These are phyloP conservation scores for Dioscorea zingiberensis DNA, from an alignment of 106 monocot species.

Conservation along the genomic window DNA sequence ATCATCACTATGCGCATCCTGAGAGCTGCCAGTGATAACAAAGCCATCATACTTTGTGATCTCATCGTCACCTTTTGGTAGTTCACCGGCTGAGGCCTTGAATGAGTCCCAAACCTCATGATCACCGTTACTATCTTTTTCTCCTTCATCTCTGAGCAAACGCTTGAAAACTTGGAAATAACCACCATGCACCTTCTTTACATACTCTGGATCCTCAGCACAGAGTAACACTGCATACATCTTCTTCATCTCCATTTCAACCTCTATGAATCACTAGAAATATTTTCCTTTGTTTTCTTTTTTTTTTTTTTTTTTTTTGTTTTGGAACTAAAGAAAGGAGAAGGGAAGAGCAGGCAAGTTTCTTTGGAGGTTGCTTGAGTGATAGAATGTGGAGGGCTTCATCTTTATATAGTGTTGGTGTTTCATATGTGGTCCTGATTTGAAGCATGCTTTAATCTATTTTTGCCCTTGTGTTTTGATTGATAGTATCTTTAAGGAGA, in stretches of 20 bases:
- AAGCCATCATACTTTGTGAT: conserved; percentile 55
- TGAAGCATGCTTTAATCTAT: too few relatives aligned
- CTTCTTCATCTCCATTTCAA: conserved; percentile 9
- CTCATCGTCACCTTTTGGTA: conserved; percentile 36
- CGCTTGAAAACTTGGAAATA: conserved; percentile 63
- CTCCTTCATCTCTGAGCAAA: conserved; percentile 50
- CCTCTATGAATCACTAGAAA: conserved; percentile 5
- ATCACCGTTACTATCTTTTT: background rate
- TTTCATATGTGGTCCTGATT: too few relatives aligned
- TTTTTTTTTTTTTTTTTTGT: too few relatives aligned
- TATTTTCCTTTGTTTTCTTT: too few relatives aligned
- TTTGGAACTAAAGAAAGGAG: too few relatives aligned
- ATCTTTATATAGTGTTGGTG: too few relatives aligned
- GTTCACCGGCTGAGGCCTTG: conserved; percentile 38
- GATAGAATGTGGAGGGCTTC: too few relatives aligned
- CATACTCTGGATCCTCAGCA: conserved; percentile 85
- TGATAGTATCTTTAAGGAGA: too few relatives aligned
- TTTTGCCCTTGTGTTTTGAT: too few relatives aligned
- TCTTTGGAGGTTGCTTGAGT: too few relatives aligned
- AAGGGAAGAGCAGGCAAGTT: too few relatives aligned
- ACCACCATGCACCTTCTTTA: conserved; percentile 69
- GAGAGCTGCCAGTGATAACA: conserved; percentile 81
- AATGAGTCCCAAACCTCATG: conserved; percentile 56
- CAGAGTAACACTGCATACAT: conserved; percentile 68
- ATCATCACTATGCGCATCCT: conserved; percentile 78